Conservation (phyloP, 106 monocot genomes). For the Phalaenopsis equestris region DNA sequence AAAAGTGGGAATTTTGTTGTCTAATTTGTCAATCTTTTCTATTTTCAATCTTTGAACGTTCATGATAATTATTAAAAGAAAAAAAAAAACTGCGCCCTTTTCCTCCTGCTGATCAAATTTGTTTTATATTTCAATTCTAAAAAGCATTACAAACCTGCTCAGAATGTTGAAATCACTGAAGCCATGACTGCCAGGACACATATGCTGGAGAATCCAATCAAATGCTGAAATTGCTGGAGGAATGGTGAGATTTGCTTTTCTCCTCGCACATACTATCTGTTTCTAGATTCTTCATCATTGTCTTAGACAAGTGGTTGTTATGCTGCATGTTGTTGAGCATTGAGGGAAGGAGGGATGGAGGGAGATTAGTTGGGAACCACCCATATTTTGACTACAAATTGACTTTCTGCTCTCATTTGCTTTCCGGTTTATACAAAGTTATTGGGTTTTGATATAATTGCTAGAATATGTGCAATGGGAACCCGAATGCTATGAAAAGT, state of each 20-base stretch:
- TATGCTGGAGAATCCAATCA: background rate
- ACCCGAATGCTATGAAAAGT: background rate
- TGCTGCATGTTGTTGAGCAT: background rate
- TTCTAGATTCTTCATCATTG: background rate
- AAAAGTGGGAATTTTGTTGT: background rate
- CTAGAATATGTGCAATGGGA: background rate
- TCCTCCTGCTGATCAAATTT: background rate
- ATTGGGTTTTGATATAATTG: background rate
- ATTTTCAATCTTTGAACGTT: background rate
- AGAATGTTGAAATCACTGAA: conserved; percentile 7
- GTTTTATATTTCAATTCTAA: background rate
- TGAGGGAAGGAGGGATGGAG: background rate
- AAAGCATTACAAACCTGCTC: background rate
- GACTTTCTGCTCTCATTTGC: background rate
- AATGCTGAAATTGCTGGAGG: background rate
- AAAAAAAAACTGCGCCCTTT: background rate
- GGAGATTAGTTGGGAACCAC: background rate
- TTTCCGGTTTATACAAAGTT: background rate
- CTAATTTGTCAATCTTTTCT: background rate
- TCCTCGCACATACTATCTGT: background rate
- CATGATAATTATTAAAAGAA: background rate
- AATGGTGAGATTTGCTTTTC: conserved; percentile 1
- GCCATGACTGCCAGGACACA: conserved; percentile 9
- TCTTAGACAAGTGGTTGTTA: background rate
- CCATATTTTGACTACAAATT: background rate